A percentile compares a stretch with the other conserved stretches of the same genome.
Evolutionary conservation across 1,284 basidiomycete genomes (phyloP).

Genomic region (Malassezia caprae): DNA sequence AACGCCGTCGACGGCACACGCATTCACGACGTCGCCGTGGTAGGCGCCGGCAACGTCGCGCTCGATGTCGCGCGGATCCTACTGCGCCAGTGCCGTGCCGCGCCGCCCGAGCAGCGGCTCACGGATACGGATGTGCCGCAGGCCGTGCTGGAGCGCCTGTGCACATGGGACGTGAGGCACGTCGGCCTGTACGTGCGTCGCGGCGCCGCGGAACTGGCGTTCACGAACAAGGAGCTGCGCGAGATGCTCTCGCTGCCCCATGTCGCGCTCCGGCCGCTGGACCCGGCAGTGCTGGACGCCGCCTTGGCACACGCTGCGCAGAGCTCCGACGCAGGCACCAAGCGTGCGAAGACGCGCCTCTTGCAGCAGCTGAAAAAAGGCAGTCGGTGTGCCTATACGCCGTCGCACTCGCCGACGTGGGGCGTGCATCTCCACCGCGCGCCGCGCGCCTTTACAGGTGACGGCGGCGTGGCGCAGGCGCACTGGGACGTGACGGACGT

Average conservation of each 20-base stretch:
- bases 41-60: slow-evolving; percentile 94
- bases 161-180: slow-evolving; percentile 59
- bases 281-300: slow-evolving; percentile 43
- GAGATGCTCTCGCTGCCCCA: slow-evolving; percentile 74
- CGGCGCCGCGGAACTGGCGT: slow-evolving; percentile 79
- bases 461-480: neutral
- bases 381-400: slow-evolving; percentile 50
- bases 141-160: slow-evolving; percentile 62
- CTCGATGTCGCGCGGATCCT: slow-evolving; percentile 87
- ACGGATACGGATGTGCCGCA: slow-evolving; percentile 69
- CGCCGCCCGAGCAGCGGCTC: slow-evolving; percentile 54
- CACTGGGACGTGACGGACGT: slow-evolving; percentile 35
- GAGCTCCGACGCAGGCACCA: slow-evolving; percentile 22
- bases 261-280: slow-evolving; percentile 56
- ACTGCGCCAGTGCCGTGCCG: slow-evolving; percentile 51
- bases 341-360: slow-evolving; percentile 52
- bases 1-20: slow-evolving; percentile 24
- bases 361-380: slow-evolving; percentile 61
- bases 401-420: slow-evolving; percentile 24
- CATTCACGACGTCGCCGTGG: slow-evolving; percentile 62
- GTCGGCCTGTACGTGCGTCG: slow-evolving; percentile 76
- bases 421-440: slow-evolving; percentile 34
- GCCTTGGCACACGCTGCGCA: slow-evolving; percentile 33
- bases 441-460: slow-evolving; percentile 25
- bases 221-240: slow-evolving; percentile 85